Conservation (phyloP, 129 eudicot genomes). For the Tanacetum coccineum region DNA sequence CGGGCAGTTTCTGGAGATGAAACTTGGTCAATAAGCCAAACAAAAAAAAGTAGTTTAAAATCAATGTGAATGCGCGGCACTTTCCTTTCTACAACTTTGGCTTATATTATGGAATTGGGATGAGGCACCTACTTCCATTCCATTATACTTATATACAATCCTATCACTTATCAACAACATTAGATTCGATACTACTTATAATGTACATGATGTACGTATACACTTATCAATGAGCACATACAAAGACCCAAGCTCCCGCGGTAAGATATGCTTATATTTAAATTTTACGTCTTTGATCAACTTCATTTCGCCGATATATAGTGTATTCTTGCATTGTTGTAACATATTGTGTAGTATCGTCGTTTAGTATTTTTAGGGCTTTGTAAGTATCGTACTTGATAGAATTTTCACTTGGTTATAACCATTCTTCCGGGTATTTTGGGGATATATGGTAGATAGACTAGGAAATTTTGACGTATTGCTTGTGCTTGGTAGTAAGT, state of each 20-base stretch:
- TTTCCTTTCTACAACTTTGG: conserved; percentile 26
- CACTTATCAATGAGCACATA: background rate
- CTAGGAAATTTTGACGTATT: too few relatives aligned
- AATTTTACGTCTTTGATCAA: too few relatives aligned
- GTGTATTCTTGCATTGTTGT: background rate
- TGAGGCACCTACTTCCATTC: conserved; percentile 10
- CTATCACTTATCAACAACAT: background rate
- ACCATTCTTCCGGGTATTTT: too few relatives aligned
- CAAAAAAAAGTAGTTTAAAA: conserved; percentile 25
- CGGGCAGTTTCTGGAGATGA: conserved; percentile 38
- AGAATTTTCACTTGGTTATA: background rate
- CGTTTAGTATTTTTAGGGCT: background rate
- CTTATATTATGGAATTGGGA: conserved; percentile 11
- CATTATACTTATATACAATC: background rate
- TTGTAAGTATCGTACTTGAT: background rate
- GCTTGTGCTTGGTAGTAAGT: too few relatives aligned
- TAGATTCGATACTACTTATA: background rate
- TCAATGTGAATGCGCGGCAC: conserved; percentile 35
- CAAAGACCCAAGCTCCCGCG: background rate
- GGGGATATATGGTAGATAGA: too few relatives aligned
- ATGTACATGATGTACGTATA: background rate
- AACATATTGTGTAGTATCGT: background rate
- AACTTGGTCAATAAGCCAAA: conserved; percentile 24
- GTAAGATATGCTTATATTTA: conserved; percentile 8
- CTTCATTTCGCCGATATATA: background rate